Evolutionary conservation across 2,329 filamentous ascomycete species (phyloP).

Genomic region (Colletotrichum magnum): DNA sequence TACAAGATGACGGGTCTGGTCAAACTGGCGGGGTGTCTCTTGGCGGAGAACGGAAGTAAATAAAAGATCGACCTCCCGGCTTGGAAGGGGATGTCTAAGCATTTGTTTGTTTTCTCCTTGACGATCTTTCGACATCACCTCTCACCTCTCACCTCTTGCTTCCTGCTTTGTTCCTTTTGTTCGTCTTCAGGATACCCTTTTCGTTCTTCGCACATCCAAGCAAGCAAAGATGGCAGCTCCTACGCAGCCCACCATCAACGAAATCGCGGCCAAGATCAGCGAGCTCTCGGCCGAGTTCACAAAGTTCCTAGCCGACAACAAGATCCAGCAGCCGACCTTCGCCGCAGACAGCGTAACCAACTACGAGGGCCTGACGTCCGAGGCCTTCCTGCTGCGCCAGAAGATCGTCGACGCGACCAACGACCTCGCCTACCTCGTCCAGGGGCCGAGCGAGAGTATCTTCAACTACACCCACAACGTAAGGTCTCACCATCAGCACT

Average conservation of each 20-base stretch:
- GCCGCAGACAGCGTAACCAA: constrained; percentile 58
- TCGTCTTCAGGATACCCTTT: constrained; percentile 33
- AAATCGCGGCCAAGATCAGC: constrained; percentile 60
- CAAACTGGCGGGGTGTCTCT: constrained; percentile 5
- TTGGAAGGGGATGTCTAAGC: background rate
- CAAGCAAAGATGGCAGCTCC: constrained; percentile 47
- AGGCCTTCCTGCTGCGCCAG: constrained; percentile 60
- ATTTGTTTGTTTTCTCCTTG: background rate
- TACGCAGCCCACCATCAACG: constrained; percentile 53
- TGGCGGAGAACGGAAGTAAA: constrained; percentile 16
- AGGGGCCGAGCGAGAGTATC: constrained; percentile 65
- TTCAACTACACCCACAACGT: constrained; percentile 60
- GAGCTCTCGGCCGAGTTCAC: constrained; percentile 59
- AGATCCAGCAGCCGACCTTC: constrained; percentile 58
- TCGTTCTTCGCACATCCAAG: constrained; percentile 19
- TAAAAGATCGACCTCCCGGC: constrained; percentile 13
- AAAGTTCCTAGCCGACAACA: constrained; percentile 57
- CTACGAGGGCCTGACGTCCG: constrained; percentile 57
- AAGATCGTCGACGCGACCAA: constrained; percentile 59
- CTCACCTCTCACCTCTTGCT: background rate
- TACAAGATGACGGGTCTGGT: background rate
- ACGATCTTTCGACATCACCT: background rate
- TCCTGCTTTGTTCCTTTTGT: constrained; percentile 6
- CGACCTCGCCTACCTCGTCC: constrained; percentile 61
- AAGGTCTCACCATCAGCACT: constrained; percentile 33